These are phyloP conservation scores for Gentiana dahurica DNA, from an alignment of 257 asterid genomes.

Conservation along the genomic window DNA sequence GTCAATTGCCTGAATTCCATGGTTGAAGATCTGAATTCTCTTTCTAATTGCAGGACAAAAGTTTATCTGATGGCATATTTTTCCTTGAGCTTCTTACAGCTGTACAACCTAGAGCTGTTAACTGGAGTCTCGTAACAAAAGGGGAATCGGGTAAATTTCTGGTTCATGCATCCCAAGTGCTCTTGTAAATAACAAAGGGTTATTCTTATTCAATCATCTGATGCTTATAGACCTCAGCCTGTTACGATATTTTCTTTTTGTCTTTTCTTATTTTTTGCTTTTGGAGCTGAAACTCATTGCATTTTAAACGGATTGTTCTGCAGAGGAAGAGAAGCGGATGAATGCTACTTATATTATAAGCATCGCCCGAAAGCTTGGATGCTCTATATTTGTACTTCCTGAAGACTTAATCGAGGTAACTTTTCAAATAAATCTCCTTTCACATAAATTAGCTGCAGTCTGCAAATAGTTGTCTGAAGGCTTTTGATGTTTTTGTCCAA, in stretches of 20 bases:
- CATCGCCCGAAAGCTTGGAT: constrained; percentile 95
- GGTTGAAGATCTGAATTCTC: too few species aligned
- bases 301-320: constrained; percentile 2
- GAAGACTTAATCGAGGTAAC: constrained; percentile 90
- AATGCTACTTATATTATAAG: constrained; percentile 89
- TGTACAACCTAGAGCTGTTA: constrained; percentile 90
- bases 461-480: not conserved
- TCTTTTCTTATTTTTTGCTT: not conserved
- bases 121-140: constrained; percentile 96
- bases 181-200: too few species aligned
- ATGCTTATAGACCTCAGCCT: too few species aligned
- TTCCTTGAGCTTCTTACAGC: constrained; percentile 95
- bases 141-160: constrained; percentile 59
- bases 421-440: not conserved
- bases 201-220: constrained; percentile 1
- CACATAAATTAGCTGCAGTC: not conserved
- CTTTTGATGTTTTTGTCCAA: not conserved
- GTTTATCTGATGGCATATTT: constrained; percentile 73
- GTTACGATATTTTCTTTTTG: too few species aligned
- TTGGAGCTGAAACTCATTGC: constrained; percentile 1
- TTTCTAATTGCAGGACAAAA: constrained; percentile 58
- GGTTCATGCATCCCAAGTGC: too few species aligned
- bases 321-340: constrained; percentile 86
- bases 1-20: too few species aligned
- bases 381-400: constrained; percentile 87